Percentiles rank a stretch among this genome's conserved stretches.
These are phyloP conservation scores for Stagonosporopsis chrysanthemi DNA, from an alignment of 2,329 filamentous ascomycete genomes.

Conservation along the genomic window DNA sequence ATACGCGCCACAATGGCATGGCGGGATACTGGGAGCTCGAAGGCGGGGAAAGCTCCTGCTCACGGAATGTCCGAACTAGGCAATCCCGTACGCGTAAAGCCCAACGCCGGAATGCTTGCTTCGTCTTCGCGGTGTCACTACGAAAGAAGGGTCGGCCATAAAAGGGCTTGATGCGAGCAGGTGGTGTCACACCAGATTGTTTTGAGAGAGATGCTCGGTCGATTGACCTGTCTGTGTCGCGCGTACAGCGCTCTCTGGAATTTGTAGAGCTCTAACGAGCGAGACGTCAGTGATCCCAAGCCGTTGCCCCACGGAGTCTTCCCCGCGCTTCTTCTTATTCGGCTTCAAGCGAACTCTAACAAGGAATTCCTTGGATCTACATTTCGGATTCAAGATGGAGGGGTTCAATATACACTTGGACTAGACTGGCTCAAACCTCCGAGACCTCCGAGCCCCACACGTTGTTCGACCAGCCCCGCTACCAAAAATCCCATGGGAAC, in stretches of 20 bases:
- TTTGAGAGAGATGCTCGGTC: neutral
- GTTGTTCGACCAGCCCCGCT: slow-evolving; percentile 18
- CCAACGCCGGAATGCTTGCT: slow-evolving; percentile 12
- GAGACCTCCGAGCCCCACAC: slow-evolving; percentile 18
- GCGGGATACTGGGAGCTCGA: slow-evolving; percentile 7
- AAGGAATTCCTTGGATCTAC: neutral
- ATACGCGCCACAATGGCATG: slow-evolving; percentile 12
- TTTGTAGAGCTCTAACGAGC: neutral
- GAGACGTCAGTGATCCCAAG: neutral
- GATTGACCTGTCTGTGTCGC: neutral
- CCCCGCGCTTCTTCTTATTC: neutral
- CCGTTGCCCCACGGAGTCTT: neutral
- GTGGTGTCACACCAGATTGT: neutral
- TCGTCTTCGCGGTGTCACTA: slow-evolving; percentile 14
- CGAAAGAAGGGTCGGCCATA: neutral
- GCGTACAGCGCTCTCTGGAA: neutral
- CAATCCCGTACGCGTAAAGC: slow-evolving; percentile 7
- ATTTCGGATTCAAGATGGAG: neutral
- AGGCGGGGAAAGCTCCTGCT: slow-evolving; percentile 17
- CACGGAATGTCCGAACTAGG: slow-evolving; percentile 18
- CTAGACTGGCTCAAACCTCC: slow-evolving; percentile 27
- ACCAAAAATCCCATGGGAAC: slow-evolving; percentile 1
- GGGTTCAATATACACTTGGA: slow-evolving; percentile 2
- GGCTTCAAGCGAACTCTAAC: neutral
- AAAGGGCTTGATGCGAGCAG: slow-evolving; percentile 7